These are phyloP conservation scores for Nicotiana noctiflora DNA, from an alignment of 257 asterid species.

Conservation along the genomic window DNA sequence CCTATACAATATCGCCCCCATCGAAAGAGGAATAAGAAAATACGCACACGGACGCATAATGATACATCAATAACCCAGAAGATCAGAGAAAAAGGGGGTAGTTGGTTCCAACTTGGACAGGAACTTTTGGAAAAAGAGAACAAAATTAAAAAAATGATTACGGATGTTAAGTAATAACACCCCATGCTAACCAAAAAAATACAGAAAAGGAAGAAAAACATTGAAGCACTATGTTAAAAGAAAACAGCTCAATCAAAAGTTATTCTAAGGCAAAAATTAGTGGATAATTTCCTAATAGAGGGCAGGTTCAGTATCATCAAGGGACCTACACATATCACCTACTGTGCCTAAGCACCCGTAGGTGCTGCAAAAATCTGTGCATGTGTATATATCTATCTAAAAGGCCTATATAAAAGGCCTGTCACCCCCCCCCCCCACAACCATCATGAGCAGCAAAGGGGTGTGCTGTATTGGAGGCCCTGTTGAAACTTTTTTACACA, in stretches of 20 bases:
- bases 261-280: background rate
- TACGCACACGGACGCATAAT: too few relatives aligned
- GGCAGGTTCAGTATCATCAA: background rate
- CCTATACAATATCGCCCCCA: background rate
- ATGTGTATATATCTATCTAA: too few relatives aligned
- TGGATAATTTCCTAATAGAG: background rate
- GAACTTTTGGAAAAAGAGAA: background rate
- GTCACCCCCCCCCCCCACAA: too few relatives aligned
- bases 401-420: too few relatives aligned
- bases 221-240: background rate
- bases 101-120: background rate
- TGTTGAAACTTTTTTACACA: too few relatives aligned
- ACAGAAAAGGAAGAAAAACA: background rate
- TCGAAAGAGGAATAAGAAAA: too few relatives aligned
- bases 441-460: too few relatives aligned
- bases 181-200: background rate
- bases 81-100: background rate
- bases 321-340: too few relatives aligned
- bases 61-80: background rate
- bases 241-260: background rate
- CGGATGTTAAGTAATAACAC: background rate
- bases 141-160: background rate
- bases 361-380: too few relatives aligned
- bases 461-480: too few relatives aligned
- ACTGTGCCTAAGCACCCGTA: too few relatives aligned